A percentile compares a stretch with the other conserved stretches of the same genome.
phyloP scores from a whole-genome alignment of 129 eudicot species.

The Dittrichia graveolens region DNA sequence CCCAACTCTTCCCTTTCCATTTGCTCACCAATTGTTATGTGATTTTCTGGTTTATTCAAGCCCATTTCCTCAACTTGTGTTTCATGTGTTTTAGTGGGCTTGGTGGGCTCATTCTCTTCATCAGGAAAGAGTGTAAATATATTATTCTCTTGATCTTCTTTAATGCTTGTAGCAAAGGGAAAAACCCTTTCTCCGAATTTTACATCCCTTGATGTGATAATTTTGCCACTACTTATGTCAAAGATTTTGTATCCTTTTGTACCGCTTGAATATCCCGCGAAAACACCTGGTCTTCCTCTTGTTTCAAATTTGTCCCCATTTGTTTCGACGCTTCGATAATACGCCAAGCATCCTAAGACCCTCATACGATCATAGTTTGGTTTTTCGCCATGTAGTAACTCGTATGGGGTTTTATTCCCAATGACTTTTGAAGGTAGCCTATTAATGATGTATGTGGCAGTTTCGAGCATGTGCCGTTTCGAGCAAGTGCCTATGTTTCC shows the following conservation, averaged over 20 bases:
- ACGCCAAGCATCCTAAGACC: too few relatives aligned
- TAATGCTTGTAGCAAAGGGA: neutral
- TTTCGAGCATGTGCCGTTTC: too few relatives aligned
- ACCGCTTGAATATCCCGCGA: neutral
- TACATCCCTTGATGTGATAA: neutral
- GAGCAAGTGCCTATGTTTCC: too few relatives aligned
- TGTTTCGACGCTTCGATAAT: too few relatives aligned
- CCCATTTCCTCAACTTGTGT: too few relatives aligned
- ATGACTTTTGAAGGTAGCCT: too few relatives aligned
- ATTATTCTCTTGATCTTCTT: neutral
- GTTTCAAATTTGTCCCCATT: too few relatives aligned
- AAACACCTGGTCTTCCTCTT: too few relatives aligned
- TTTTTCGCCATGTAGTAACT: neutral
- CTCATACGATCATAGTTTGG: neutral
- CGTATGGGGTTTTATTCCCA: neutral
- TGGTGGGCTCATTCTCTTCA: neutral
- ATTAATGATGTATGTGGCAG: too few relatives aligned
- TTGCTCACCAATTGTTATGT: too few relatives aligned
- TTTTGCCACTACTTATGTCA: neutral
- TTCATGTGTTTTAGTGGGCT: too few relatives aligned
- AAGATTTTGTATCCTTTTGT: neutral
- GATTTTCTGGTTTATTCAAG: too few relatives aligned
- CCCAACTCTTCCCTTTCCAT: neutral
- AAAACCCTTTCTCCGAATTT: neutral
- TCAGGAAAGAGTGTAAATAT: neutral